Evolutionary conservation across 2,329 filamentous ascomycete genomes (phyloP).

Genomic region (Hypoxylon sp.): DNA sequence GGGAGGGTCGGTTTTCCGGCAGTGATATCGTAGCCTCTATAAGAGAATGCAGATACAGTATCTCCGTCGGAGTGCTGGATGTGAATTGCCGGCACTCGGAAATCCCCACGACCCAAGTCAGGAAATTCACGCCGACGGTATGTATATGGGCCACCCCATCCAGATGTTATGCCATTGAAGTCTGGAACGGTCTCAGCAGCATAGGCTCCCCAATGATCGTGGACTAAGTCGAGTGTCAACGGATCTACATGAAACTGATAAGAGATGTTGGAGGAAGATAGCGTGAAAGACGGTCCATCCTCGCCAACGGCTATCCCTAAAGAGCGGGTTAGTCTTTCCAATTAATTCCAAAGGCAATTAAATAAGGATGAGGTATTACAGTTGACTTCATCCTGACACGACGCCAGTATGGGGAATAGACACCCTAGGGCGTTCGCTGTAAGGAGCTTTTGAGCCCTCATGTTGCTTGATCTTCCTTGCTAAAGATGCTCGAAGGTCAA

Average conservation of each 20-base stretch:
- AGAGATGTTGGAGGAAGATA: conserved; percentile 60
- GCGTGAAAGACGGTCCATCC: conserved; percentile 48
- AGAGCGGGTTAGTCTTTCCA: conserved; percentile 29
- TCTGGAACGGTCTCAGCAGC: conserved; percentile 66
- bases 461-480: conserved; percentile 10
- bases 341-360: neutral
- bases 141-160: conserved; percentile 68
- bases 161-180: conserved; percentile 62
- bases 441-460: conserved; percentile 33
- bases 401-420: conserved; percentile 31
- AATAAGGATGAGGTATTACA: conserved; percentile 25
- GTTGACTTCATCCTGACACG: conserved; percentile 34
- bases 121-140: conserved; percentile 74
- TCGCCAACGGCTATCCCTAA: conserved; percentile 51
- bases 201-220: conserved; percentile 73
- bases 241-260: conserved; percentile 76
- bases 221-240: conserved; percentile 68
- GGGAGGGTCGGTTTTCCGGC: conserved; percentile 69
- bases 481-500: conserved; percentile 6
- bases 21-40: conserved; percentile 69
- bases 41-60: conserved; percentile 71
- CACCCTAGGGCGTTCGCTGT: conserved; percentile 25
- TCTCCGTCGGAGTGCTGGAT: conserved; percentile 72
- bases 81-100: conserved; percentile 72
- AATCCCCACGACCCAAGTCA: conserved; percentile 74